Base-by-base conservation (phyloP, 257 asterid genomes). In the Jasminum sambac region DNA sequence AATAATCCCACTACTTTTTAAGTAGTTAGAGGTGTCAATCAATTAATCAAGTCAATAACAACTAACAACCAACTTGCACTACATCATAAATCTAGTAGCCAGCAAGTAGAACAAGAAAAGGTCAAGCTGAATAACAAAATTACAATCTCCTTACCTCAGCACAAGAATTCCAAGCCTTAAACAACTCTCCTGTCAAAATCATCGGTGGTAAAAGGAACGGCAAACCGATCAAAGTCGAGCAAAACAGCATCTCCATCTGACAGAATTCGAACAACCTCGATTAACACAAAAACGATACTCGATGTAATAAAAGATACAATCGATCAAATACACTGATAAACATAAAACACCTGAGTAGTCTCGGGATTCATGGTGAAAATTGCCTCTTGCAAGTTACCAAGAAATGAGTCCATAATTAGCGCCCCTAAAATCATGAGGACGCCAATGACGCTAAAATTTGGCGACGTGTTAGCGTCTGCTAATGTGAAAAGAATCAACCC, bases 331-430 rank as follows among this genome's bases (percentile, higher is more conserved):
- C 44, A 25, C 36, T 43, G 5, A 55, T 50, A 38, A 23, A 24
- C 58, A 94, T 44, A 42, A 38, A 23, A 24, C 58, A 94, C 98
- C 98, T 94, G 98, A 8, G 95, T 84, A 7, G 98, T 93, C 44
- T 90, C 96, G 0, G 95, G 96, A 76, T 87, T 93, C 87, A 81
- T 71, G 34, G 88, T 93, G 77, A 94, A 94, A 67, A 94, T 94
- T 6, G 96, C 96, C 78, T 94, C 98, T 57, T 94, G 98, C 69
- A 89, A 69, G 79, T 94, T 94, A 42, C 98, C 98, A 9, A 94
- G 78, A 77, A 94, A 94, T 0, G 96, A 80, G 63, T 94, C 98
- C 98, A 94, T 94, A 60, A 94, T 75, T 26, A 94, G 78, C 57
- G 97, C 98, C 11, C 96, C 95, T 57, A 77, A 34, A 70, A 94